phyloP scores from a whole-genome alignment of 75 land plant species.

The Cryptomeria japonica region DNA sequence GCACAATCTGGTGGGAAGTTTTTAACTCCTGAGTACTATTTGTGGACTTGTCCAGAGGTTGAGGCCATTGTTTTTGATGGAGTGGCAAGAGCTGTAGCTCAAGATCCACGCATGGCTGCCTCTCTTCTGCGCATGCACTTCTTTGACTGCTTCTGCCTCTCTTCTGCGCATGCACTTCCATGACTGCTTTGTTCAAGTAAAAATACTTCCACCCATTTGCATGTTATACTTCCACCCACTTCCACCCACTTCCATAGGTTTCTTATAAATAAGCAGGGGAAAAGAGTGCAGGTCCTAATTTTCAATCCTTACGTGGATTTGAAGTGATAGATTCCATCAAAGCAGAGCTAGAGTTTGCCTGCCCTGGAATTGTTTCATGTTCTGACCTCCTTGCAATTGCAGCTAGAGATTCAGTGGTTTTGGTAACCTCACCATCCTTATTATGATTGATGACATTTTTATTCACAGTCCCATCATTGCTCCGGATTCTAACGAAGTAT shows the following conservation, averaged over 20 bases:
- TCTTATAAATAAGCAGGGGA: background rate
- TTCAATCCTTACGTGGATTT: constrained; percentile 11
- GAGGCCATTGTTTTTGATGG: constrained; percentile 9
- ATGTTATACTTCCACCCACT: no score
- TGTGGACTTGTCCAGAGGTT: constrained; percentile 13
- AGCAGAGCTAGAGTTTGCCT: constrained; percentile 18
- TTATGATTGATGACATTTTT: no score
- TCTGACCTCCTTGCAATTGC: constrained; percentile 23
- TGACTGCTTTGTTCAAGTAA: background rate
- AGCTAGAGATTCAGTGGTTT: constrained; percentile 17
- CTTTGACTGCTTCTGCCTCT: no score
- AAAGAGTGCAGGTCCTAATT: constrained; percentile 14
- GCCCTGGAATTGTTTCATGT: constrained; percentile 17
- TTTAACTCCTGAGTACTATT: constrained; percentile 8
- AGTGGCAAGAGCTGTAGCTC: constrained; percentile 9
- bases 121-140: background rate
- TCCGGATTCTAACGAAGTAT: no score
- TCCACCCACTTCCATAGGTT: no score
- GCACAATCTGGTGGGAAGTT: background rate
- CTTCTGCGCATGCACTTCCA: background rate
- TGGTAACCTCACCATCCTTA: background rate
- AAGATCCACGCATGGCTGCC: constrained; percentile 8
- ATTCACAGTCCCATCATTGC: no score
- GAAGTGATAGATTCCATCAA: constrained; percentile 26
- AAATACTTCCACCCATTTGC: background rate